Base-by-base conservation (phyloP, 495 filamentous ascomycete genomes). In the Aspergillus incahuasiensis region DNA sequence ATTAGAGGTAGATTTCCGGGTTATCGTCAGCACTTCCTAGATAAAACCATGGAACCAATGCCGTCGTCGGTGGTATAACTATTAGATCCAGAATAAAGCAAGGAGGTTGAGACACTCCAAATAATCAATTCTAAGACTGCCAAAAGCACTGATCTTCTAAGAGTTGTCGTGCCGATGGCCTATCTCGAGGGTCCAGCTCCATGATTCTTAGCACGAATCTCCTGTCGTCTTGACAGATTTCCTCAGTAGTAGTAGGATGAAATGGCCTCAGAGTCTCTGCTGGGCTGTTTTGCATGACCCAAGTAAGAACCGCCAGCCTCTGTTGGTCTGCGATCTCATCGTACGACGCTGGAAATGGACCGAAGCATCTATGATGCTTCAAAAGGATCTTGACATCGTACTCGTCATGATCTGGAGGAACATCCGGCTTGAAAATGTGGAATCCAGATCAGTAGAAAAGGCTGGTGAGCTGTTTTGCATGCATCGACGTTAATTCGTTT, bases 361-460 rank as follows among this genome's bases (percentile, higher is more conserved):
- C 72, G 56, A 78, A 78, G 49, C 57, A 74, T 42, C 57, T 48
- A 58, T 69, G 55, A 49, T 76, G 71, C 34, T 71, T 63, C 40
- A 70, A 63, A 15, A 77, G 63, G 13, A 76, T 72, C 39, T 73
- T 66, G 1, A 74, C 28, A 49, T 74, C 66, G 56, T 78, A 78
- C 28, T 66, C 65, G 43, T 74, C 64, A 54, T 72, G 47, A 51
- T 63, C 71, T 9, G 61, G 55, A 32, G 66, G 61, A 48, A 76
- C 57, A 64, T 65, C 61, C 6, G 74, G 73, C 50, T 70, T 72
- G 53, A 75, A 76, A n/a, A 76, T 69, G 57, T 70, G 66, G 55
- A 64, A 77, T 44, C 66, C 61, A 32, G 67, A 63, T 12, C 74
- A 70, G 55, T 63, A 75, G 18, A 77, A 46, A 20, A 76, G 60